Percentiles rank a stretch among this genome's conserved stretches.
These are phyloP conservation scores for Mycoemilia scoparia DNA, from an alignment of 192 early-diverging fungal genomes.

Conservation along the genomic window DNA sequence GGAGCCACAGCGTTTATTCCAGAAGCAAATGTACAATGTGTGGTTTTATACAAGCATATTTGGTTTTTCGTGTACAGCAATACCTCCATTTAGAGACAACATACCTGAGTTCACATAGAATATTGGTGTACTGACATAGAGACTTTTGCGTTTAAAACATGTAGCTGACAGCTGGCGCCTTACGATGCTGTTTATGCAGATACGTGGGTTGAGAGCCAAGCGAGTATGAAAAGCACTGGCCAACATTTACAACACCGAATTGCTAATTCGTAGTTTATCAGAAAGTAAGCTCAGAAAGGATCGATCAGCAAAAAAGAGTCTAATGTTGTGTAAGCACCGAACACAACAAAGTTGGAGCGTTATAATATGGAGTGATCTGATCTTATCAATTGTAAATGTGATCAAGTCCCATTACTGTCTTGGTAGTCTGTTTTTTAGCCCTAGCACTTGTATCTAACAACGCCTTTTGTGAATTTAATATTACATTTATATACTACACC, in stretches of 20 bases:
- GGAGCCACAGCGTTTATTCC: too few species aligned
- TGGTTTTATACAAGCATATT: not conserved
- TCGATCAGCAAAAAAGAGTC: not conserved
- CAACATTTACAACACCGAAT: not conserved
- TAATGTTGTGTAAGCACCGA: not conserved
- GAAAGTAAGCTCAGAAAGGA: not conserved
- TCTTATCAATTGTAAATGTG: too few species aligned
- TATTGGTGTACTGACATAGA: conserved; percentile 71
- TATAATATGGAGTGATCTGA: too few species aligned
- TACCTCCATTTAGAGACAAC: not conserved
- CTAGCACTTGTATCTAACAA: too few species aligned
- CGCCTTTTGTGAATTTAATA: too few species aligned
- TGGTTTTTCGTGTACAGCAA: not conserved
- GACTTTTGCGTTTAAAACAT: conserved; percentile 8
- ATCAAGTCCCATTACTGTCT: too few species aligned
- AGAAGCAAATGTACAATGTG: not conserved
- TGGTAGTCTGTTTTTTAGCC: too few species aligned
- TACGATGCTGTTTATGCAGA: too few species aligned
- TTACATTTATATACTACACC: not conserved
- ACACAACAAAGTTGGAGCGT: too few species aligned
- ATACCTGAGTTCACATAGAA: too few species aligned
- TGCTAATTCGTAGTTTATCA: not conserved
- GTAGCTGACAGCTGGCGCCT: too few species aligned
- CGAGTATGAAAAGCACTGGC: not conserved
- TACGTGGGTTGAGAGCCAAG: not conserved